A percentile compares a stretch with the other conserved stretches of the same genome.
These are phyloP conservation scores for Rutstroemia sp. DNA, from an alignment of 2,329 filamentous ascomycete genomes.

Conservation along the genomic window DNA sequence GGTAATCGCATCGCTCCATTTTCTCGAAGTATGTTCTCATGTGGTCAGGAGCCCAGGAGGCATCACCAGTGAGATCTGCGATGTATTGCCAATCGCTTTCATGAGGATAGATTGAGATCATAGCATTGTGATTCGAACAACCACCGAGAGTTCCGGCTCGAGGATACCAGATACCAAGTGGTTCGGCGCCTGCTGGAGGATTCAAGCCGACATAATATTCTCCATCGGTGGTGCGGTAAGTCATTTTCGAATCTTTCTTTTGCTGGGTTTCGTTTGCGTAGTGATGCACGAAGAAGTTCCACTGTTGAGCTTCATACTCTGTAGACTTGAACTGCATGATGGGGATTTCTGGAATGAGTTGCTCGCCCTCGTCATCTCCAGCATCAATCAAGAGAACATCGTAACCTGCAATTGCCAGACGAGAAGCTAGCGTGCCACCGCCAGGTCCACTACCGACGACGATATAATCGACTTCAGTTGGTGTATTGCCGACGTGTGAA, in stretches of 20 bases:
- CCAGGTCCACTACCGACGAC: constrained; percentile 47
- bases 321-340: constrained; percentile 37
- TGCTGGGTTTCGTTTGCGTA: constrained; percentile 13
- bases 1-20: constrained; percentile 38
- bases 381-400: constrained; percentile 46
- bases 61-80: constrained; percentile 19
- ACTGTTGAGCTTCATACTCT: constrained; percentile 38
- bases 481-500: background rate
- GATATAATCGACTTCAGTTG: constrained; percentile 37
- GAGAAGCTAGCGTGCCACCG: constrained; percentile 41
- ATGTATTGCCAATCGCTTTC: constrained; percentile 23
- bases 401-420: constrained; percentile 43
- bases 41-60: constrained; percentile 26
- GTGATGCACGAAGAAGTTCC: constrained; percentile 38
- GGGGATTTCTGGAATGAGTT: constrained; percentile 40
- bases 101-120: constrained; percentile 16
- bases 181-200: constrained; percentile 19
- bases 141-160: constrained; percentile 28
- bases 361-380: constrained; percentile 40
- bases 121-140: constrained; percentile 22
- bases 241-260: constrained; percentile 16
- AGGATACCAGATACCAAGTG: constrained; percentile 27
- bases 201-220: constrained; percentile 20
- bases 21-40: constrained; percentile 37
- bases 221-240: constrained; percentile 32